Percentiles rank a stretch among this genome's conserved stretches.
These are phyloP conservation scores for Boletus barrowsii DNA, from an alignment of 768 basidiomycete genomes.

Conservation along the genomic window DNA sequence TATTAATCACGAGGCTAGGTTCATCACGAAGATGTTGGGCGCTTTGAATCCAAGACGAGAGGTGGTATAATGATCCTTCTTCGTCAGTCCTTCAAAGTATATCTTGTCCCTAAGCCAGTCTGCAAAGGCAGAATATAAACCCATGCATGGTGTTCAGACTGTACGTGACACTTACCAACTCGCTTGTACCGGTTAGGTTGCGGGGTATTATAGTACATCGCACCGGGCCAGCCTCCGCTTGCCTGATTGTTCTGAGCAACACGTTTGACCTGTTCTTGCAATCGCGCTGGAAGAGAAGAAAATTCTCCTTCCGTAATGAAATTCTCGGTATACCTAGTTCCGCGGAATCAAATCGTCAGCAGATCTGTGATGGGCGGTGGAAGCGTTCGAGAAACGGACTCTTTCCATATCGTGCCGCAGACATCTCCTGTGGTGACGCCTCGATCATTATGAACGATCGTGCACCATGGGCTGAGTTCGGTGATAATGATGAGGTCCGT, in stretches of 20 bases:
- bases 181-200: conserved; percentile 54
- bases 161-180: conserved; percentile 48
- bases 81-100: conserved; percentile 63
- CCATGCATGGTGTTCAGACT: neutral
- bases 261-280: conserved; percentile 72
- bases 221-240: conserved; percentile 33
- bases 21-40: conserved; percentile 77
- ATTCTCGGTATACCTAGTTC: conserved; percentile 63
- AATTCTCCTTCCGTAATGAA: conserved; percentile 67
- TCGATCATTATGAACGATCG: conserved; percentile 62
- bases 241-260: conserved; percentile 43
- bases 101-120: conserved; percentile 77
- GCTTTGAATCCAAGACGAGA: conserved; percentile 72
- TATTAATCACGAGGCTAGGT: conserved; percentile 43
- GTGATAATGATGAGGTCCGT: conserved; percentile 57
- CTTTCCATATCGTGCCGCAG: conserved; percentile 68
- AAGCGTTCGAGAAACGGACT: conserved; percentile 45
- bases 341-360: conserved; percentile 9
- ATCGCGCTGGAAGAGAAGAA: conserved; percentile 51
- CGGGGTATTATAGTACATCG: conserved; percentile 45
- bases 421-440: conserved; percentile 79
- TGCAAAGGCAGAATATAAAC: conserved; percentile 24
- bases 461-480: conserved; percentile 73
- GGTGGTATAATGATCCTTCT: conserved; percentile 57
- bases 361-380: neutral